These are phyloP conservation scores for Trichoderma brevicompactum DNA, from an alignment of 2,329 filamentous ascomycete genomes.

Conservation along the genomic window DNA sequence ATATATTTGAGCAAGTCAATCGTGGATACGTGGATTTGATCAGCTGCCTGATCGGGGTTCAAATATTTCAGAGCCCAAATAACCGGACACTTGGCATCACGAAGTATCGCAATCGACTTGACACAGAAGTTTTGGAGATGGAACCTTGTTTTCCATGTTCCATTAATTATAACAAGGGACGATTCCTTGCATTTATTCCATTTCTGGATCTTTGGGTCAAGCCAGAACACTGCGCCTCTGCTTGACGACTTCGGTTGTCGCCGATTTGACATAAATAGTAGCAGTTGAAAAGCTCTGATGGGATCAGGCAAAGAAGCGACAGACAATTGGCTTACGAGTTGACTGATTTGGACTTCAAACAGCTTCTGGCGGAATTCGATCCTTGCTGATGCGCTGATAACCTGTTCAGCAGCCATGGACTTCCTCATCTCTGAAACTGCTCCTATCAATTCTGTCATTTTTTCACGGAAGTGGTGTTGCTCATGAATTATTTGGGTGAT, in stretches of 20 bases:
- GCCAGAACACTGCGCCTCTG: background rate
- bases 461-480: background rate
- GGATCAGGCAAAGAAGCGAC: background rate
- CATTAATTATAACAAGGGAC: background rate
- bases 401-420: background rate
- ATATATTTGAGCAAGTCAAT: background rate
- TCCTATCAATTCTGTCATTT: background rate
- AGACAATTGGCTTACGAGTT: background rate
- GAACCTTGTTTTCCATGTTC: background rate
- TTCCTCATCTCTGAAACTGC: background rate
- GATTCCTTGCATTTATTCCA: background rate
- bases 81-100: background rate
- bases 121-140: background rate
- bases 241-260: background rate
- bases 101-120: background rate
- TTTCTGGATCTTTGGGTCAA: background rate
- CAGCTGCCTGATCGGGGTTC: background rate
- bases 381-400: background rate
- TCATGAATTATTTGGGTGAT: background rate
- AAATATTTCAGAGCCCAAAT: background rate
- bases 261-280: background rate
- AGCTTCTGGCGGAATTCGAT: background rate
- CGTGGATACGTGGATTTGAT: background rate
- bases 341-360: background rate
- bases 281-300: background rate